These are phyloP conservation scores for Pachysolen tannophilus DNA, from an alignment of 805 yeast genomes.

Conservation along the genomic window DNA sequence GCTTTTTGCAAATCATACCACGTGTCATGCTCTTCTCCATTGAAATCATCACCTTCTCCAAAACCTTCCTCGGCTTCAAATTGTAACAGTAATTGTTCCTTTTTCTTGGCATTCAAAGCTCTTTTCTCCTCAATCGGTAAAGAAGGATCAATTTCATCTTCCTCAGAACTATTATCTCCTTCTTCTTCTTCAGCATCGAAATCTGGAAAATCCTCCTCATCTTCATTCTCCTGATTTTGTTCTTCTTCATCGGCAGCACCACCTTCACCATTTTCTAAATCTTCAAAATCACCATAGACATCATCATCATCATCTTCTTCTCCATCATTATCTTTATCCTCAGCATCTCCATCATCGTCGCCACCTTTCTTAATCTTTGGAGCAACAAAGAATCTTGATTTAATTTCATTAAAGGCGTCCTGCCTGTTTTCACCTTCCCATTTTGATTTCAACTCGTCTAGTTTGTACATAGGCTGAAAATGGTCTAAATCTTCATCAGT, in stretches of 20 bases:
- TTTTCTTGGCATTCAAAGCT: slow-evolving; percentile 76
- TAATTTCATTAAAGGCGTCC: slow-evolving; percentile 32
- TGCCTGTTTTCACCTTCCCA: slow-evolving; percentile 24
- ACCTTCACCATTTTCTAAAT: slow-evolving; percentile 28
- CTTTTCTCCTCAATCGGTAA: slow-evolving; percentile 68
- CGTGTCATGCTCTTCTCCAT: slow-evolving; percentile 83
- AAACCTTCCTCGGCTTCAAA: slow-evolving; percentile 74
- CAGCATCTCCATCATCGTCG: slow-evolving; percentile 26
- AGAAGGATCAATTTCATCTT: slow-evolving; percentile 29
- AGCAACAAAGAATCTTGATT: slow-evolving; percentile 44
- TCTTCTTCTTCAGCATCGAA: slow-evolving; percentile 42
- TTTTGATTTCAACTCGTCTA: slow-evolving; percentile 36
- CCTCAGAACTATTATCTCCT: slow-evolving; percentile 35
- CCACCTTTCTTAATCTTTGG: slow-evolving; percentile 34
- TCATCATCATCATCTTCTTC: slow-evolving; percentile 20
- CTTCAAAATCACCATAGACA: slow-evolving; percentile 32
- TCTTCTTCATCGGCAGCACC: slow-evolving; percentile 21
- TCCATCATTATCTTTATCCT: slow-evolving; percentile 32
- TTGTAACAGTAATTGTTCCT: slow-evolving; percentile 80
- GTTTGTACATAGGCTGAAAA: slow-evolving; percentile 21
- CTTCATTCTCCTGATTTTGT: slow-evolving; percentile 26
- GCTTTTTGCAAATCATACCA: slow-evolving; percentile 98
- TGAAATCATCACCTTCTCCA: slow-evolving; percentile 77
- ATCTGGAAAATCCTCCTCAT: slow-evolving; percentile 42
- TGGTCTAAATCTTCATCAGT: slow-evolving; percentile 27